Conservation (phyloP, 768 basidiomycete genomes). For the Tephrocybe sp. region DNA sequence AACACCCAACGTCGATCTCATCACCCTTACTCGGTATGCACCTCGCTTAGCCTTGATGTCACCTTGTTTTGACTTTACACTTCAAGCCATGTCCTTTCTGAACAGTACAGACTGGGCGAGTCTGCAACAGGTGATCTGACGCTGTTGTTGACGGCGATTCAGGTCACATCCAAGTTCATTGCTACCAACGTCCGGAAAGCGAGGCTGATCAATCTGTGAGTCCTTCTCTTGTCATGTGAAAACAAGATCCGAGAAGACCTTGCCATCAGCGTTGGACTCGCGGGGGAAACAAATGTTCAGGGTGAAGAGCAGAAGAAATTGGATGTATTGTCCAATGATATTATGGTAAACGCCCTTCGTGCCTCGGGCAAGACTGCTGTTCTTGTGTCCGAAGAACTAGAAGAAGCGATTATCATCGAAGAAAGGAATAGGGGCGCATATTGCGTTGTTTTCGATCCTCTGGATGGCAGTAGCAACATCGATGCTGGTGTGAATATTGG, state of each 20-base stretch:
- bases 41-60: neutral
- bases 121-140: constrained; percentile 93
- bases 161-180: constrained; percentile 95
- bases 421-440: constrained; percentile 79
- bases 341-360: constrained; percentile 96
- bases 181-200: constrained; percentile 97
- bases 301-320: constrained; percentile 99
- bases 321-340: constrained; percentile 96
- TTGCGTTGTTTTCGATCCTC: constrained; percentile 97
- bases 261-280: constrained; percentile 81
- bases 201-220: constrained; percentile 93
- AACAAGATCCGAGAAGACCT: constrained; percentile 6
- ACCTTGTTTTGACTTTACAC: neutral
- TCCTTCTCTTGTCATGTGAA: constrained; percentile 13
- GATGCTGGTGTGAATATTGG: constrained; percentile 98
- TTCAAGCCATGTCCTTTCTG: constrained; percentile 78
- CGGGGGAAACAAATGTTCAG: constrained; percentile 94
- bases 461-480: constrained; percentile 95
- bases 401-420: constrained; percentile 89
- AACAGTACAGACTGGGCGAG: constrained; percentile 79
- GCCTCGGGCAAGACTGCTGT: constrained; percentile 97
- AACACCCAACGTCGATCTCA: constrained; percentile 78
- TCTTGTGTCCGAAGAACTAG: constrained; percentile 94
- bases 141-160: constrained; percentile 90
- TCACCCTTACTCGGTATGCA: constrained; percentile 86